Evolutionary conservation across 495 filamentous ascomycete species (phyloP), one percentile per base, ranked within the genome.

Genomic region (Trypethelium eluteriae): DNA sequence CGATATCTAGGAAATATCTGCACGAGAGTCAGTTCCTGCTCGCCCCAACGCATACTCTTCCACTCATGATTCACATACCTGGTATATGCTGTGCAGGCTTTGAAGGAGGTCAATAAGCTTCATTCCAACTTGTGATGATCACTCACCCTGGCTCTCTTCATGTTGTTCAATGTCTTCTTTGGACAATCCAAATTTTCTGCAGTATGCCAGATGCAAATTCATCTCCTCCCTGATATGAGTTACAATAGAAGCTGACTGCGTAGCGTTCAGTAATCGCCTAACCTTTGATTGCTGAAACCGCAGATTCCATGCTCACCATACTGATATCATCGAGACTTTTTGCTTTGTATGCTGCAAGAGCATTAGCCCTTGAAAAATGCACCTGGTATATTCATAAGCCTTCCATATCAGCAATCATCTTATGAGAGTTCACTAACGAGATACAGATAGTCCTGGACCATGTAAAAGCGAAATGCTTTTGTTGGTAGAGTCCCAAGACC

Each of bases 371-470:
- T 10, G 91, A 86, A 77, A 93, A 97, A 74, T 96, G 92, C 44
- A 90, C 82, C 89, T 92, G 66, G 1, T 12, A 34, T 32, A 46
- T 25, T 25, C 2, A 64, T 76, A 41, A 72, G 65, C 65, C 59
- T 41, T 38, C 35, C 50, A 38, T 5, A n/a, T 62, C 9, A 44
- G 3, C 5, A n/a, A 36, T 5, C 38, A 65, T 1, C 18, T 39
- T 36, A 50, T 12, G 3, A 47, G 36, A n/a, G 34, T 63, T n/a
- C 2, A 72, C 78, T 70, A 65, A 95, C 89, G 32, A 96, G 79
- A 70, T 91, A 96, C 39, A 96, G 78, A 75, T 96, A 96, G 74
- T 96, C 92, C 71, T 96, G 92, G 34, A 93, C 81, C 50, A 96
- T 80, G 71, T 96, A 96, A 61, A 88, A 80, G 75, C 92, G 92